phyloP scores from a whole-genome alignment of 2,329 filamentous ascomycete species.

The Cladosporium oxysporum region DNA sequence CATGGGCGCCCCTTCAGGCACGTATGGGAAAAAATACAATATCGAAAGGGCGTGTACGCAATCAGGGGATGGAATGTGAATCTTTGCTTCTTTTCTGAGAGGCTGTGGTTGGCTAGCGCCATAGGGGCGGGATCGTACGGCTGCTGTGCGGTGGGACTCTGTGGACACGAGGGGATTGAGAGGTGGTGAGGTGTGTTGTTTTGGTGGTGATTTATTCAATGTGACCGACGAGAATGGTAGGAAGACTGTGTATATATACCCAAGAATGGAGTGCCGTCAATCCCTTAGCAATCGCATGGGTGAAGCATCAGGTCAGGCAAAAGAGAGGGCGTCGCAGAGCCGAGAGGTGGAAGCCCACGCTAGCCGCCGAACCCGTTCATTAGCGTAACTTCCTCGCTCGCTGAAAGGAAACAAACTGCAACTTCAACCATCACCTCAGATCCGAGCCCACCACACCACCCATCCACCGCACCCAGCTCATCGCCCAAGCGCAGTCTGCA shows the following conservation, averaged over 20 bases:
- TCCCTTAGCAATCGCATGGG: background rate
- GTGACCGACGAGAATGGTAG: background rate
- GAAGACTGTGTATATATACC: background rate
- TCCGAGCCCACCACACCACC: constrained; percentile 2
- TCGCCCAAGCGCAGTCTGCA: constrained; percentile 14
- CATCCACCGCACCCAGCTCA: background rate
- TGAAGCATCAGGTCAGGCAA: background rate
- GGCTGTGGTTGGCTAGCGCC: constrained; percentile 15
- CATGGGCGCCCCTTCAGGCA: background rate
- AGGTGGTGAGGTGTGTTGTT: background rate
- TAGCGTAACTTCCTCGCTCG: constrained; percentile 8
- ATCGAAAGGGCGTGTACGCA: constrained; percentile 8
- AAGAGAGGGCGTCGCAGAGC: background rate
- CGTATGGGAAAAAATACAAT: background rate
- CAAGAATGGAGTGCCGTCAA: background rate
- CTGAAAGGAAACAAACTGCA: constrained; percentile 8
- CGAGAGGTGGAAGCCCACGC: constrained; percentile 4
- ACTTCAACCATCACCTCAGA: constrained; percentile 16
- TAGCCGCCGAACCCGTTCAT: constrained; percentile 1
- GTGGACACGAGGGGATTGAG: background rate
- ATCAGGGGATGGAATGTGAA: constrained; percentile 16
- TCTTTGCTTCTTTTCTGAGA: constrained; percentile 12
- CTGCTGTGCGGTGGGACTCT: constrained; percentile 2
- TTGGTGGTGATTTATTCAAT: background rate
- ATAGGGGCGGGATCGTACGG: constrained; percentile 8